phyloP scores from a whole-genome alignment of 495 filamentous ascomycete genomes.

The Evernia prunastri region DNA sequence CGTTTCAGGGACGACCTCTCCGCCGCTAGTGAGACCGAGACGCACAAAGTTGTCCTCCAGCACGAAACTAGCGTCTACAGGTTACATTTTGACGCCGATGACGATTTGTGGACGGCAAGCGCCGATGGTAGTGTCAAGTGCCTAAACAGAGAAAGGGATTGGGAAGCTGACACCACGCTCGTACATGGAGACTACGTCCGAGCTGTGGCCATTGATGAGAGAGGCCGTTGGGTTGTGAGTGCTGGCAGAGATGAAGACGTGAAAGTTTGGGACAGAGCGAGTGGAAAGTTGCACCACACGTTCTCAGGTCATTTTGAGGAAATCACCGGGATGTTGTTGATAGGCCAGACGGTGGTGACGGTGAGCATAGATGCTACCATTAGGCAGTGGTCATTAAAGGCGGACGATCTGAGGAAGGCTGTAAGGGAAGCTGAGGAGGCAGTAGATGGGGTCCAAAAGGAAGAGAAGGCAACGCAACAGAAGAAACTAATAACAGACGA shows the following conservation, averaged over 20 bases:
- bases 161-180: conserved; percentile 63
- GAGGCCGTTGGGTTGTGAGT: conserved; percentile 76
- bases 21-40: conserved; percentile 39
- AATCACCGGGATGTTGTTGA: conserved; percentile 68
- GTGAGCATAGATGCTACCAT: conserved; percentile 76
- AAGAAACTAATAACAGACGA: conserved; percentile 22
- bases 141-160: conserved; percentile 56
- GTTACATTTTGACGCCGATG: conserved; percentile 58
- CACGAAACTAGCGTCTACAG: conserved; percentile 89
- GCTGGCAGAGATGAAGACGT: conserved; percentile 88
- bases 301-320: conserved; percentile 90
- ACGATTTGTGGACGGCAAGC: conserved; percentile 84
- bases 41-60: conserved; percentile 56
- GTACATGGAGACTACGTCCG: conserved; percentile 84
- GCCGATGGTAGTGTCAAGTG: conserved; percentile 79
- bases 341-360: conserved; percentile 42
- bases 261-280: conserved; percentile 75
- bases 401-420: conserved; percentile 55
- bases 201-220: conserved; percentile 65
- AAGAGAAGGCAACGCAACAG: conserved; percentile 21
- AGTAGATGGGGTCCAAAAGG: conserved; percentile 30
- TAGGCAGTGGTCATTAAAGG: conserved; percentile 68
- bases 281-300: conserved; percentile 66
- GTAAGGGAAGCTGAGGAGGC: conserved; percentile 47
- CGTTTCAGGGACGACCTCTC: conserved; percentile 36